Conservation (phyloP, 129 eudicot genomes). For the Flaveria bidentis region DNA sequence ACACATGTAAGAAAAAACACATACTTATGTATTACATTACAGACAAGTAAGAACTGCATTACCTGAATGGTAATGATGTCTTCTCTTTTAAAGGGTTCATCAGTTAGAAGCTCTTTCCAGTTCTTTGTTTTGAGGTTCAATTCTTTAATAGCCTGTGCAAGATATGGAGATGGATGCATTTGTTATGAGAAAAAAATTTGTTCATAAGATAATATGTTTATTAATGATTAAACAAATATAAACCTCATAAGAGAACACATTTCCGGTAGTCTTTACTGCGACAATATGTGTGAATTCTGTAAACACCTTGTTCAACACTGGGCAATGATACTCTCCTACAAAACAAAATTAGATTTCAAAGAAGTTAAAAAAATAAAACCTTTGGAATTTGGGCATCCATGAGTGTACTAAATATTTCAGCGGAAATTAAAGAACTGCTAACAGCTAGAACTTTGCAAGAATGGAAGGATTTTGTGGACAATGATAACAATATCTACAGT, state of each 20-base stretch:
- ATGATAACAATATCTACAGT: neutral
- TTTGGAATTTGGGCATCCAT: neutral
- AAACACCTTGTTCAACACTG: conserved; percentile 92
- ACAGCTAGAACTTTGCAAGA: neutral
- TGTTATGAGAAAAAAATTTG: neutral
- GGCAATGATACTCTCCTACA: conserved; percentile 93
- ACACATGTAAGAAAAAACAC: conserved; percentile 4
- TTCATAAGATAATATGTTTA: neutral
- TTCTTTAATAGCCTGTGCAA: conserved; percentile 79
- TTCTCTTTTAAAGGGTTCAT: conserved; percentile 79
- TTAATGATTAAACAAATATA: neutral
- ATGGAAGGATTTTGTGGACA: conserved; percentile 2
- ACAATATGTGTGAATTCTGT: conserved; percentile 98
- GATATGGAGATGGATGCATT: conserved; percentile 12
- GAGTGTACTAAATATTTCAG: neutral
- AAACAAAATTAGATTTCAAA: conserved; percentile 17
- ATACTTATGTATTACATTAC: neutral
- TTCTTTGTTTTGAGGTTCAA: conserved; percentile 88
- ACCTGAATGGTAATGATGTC: conserved; percentile 95
- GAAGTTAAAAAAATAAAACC: neutral
- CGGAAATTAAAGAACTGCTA: neutral
- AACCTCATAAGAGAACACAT: conserved; percentile 95
- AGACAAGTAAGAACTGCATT: conserved; percentile 11
- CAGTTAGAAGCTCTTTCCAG: conserved; percentile 99
- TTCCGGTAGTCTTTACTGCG: conserved; percentile 93